Percentiles rank a stretch among this genome's conserved stretches.
Evolutionary conservation across 139 green algal genomes (phyloP).

Genomic region (Nannochloris sp.): DNA sequence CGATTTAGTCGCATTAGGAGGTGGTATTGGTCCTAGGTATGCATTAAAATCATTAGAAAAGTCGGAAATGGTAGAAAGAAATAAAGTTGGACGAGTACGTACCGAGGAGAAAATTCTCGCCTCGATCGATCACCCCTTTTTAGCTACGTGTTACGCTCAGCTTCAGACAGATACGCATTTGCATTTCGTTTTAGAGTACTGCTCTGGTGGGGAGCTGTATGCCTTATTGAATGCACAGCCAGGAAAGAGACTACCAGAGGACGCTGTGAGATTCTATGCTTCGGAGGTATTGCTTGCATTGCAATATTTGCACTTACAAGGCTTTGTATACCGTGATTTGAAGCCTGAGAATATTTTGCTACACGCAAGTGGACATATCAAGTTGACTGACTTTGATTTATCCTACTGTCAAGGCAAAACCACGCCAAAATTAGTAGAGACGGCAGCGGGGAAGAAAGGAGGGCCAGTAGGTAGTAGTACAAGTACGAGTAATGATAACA

Average conservation of each 20-base stretch:
- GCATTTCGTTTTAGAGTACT: constrained; percentile 76
- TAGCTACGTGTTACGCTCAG: constrained; percentile 87
- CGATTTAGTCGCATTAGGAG: constrained; percentile 65
- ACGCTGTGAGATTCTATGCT: constrained; percentile 78
- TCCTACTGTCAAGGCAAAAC: constrained; percentile 61
- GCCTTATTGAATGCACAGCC: constrained; percentile 58
- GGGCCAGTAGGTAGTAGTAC: background rate
- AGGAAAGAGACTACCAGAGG: constrained; percentile 68
- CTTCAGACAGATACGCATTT: constrained; percentile 89
- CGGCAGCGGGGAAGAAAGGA: background rate
- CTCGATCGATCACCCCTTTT: constrained; percentile 91
- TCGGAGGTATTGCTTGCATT: constrained; percentile 92
- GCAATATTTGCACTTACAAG: constrained; percentile 96
- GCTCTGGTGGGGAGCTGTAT: constrained; percentile 75
- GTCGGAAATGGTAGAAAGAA: constrained; percentile 88
- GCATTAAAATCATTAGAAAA: constrained; percentile 96
- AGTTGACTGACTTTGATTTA: constrained; percentile 98
- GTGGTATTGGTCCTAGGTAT: constrained; percentile 37
- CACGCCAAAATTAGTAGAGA: constrained; percentile 5
- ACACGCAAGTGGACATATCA: constrained; percentile 76
- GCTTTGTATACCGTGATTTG: constrained; percentile 93
- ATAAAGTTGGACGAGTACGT: constrained; percentile 66
- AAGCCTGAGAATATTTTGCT: constrained; percentile 99
- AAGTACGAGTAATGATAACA: background rate
- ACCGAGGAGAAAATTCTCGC: constrained; percentile 86